Evolutionary conservation across 148 eudicot species (phyloP).

Genomic region (Rhododendron ovatum): DNA sequence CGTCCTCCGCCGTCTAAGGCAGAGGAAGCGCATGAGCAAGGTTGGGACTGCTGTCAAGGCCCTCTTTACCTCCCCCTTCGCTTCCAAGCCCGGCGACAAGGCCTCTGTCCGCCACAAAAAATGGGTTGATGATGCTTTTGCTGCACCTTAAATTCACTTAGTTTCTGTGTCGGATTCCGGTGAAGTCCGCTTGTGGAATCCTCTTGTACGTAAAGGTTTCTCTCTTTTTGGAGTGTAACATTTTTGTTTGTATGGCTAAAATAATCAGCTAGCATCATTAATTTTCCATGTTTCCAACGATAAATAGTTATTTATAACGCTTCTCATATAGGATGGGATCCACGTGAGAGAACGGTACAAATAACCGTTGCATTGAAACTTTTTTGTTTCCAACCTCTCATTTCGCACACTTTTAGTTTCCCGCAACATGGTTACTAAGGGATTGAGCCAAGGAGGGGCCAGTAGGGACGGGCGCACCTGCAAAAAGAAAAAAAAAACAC

Average conservation of each 20-base stretch:
- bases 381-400: too few relatives aligned
- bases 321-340: too few relatives aligned
- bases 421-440: too few relatives aligned
- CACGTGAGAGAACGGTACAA: too few relatives aligned
- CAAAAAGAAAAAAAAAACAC: too few relatives aligned
- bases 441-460: too few relatives aligned
- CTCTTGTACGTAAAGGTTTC: neutral
- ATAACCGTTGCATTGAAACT: too few relatives aligned
- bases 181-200: neutral
- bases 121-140: slow-evolving; percentile 53
- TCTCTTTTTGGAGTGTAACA: neutral
- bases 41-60: slow-evolving; percentile 19
- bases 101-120: slow-evolving; percentile 10
- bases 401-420: too few relatives aligned
- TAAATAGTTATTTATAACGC: too few relatives aligned
- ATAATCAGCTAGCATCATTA: neutral
- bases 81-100: neutral
- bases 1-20: slow-evolving; percentile 31
- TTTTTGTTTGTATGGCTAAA: neutral
- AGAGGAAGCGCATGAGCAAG: slow-evolving; percentile 28
- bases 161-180: neutral
- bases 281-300: too few relatives aligned
- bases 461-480: too few relatives aligned
- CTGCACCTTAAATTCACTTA: slow-evolving; percentile 28
- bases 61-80: slow-evolving; percentile 2